Base-by-base conservation (phyloP, 495 filamentous ascomycete species). In the Trichocladium uniseriatum region DNA sequence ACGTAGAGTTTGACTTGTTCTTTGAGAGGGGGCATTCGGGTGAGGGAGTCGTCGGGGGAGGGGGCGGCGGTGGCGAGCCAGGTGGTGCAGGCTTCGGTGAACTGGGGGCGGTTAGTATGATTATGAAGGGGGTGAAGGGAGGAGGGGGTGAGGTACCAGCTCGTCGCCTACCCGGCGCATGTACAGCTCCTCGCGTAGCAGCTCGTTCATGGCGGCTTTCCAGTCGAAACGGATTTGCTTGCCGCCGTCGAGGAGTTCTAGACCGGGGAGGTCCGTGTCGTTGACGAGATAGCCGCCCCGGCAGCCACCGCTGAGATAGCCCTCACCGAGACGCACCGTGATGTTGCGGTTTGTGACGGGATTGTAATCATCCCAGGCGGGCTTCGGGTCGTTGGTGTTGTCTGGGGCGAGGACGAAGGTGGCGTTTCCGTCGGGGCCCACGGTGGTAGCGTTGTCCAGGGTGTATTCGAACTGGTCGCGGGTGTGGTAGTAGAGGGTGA, bases 161-260 rank as follows among this genome's bases (percentile, higher is more conserved):
- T 32, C 15, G 1, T 48, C 27, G 0, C 36, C 45, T 6, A 16
- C 28, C 37, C 16, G 32, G 8, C 45, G 24, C 37, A 48, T 40
- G 18, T 48, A 34, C 45, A 48, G 22, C 18, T 48, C 45, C 13
- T 48, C 45, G 1, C 37, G 24, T 1, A 48, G 27, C 16, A 48
- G 28, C 37, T 32, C 36, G 8, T 22, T 13, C 27, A 48, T 7
- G 7, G 36, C 24, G 6, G 2, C 45, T 27, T 40, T 48, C 45
- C 45, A 48, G 2, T 6, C 1, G 8, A 48, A 48, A 9, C 45
- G 24, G 7, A 48, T 48, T 11, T 16, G 21, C 11, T 5, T 11
- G 0, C 4, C 1, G 1, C 2, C 15, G 16, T 11, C 31, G 31
- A 48, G 10, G 5, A 48, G 7, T 15, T 47, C 5, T 22, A 47